phyloP scores from a whole-genome alignment of 768 basidiomycete species.

The Trametes cingulata region DNA sequence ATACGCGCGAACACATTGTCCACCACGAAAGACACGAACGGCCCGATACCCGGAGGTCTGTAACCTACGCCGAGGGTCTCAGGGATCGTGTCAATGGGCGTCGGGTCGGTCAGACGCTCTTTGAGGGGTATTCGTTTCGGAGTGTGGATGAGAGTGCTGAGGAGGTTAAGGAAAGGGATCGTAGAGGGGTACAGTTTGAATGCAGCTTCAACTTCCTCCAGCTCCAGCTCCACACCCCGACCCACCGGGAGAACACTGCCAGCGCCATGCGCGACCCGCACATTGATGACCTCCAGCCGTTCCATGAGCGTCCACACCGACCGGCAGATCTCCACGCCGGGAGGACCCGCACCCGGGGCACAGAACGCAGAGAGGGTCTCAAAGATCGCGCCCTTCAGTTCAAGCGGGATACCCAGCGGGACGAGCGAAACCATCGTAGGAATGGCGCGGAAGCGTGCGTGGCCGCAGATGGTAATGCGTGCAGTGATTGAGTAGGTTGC shows the following conservation, averaged over 20 bases:
- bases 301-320: conserved; percentile 86
- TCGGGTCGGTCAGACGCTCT: conserved; percentile 57
- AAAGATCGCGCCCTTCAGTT: conserved; percentile 85
- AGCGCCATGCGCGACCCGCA: conserved; percentile 49
- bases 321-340: conserved; percentile 79
- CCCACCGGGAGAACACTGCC: conserved; percentile 52
- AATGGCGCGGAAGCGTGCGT: conserved; percentile 79
- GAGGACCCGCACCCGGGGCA: conserved; percentile 69
- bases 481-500: conserved; percentile 75
- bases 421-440: conserved; percentile 78
- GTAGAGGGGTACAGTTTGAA: conserved; percentile 85
- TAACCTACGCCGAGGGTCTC: conserved; percentile 80
- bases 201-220: conserved; percentile 84
- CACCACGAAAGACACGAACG: conserved; percentile 83
- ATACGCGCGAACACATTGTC: conserved; percentile 87
- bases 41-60: conserved; percentile 75
- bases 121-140: conserved; percentile 69
- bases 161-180: conserved; percentile 81
- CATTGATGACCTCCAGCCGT: conserved; percentile 78
- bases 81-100: conserved; percentile 73
- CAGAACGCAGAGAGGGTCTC: conserved; percentile 83
- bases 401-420: conserved; percentile 81
- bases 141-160: conserved; percentile 82
- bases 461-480: conserved; percentile 73
- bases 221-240: conserved; percentile 82